A percentile compares a stretch with the other conserved stretches of the same genome.
phyloP scores from a whole-genome alignment of 192 early-diverging fungal species.

The Backusella psychrophila region DNA sequence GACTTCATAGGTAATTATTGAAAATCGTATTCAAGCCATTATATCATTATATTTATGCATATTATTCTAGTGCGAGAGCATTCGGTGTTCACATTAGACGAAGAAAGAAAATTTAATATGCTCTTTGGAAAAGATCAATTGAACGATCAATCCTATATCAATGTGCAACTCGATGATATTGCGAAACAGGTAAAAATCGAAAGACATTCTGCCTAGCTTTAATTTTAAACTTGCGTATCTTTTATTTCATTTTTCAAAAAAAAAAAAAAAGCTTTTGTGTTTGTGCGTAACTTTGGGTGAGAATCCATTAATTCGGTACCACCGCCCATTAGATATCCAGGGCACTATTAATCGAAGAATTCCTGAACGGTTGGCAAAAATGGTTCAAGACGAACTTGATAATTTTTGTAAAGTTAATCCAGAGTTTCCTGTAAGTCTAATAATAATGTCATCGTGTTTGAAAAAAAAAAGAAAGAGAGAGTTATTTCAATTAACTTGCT shows the following conservation, averaged over 20 bases:
- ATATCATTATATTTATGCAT: neutral
- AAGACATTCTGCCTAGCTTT: neutral
- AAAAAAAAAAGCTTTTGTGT: conserved; percentile 66
- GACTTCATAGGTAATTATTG: conserved; percentile 72
- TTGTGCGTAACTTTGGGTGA: conserved; percentile 88
- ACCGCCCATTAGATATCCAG: conserved; percentile 72
- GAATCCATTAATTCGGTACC: conserved; percentile 90
- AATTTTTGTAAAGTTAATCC: conserved; percentile 64
- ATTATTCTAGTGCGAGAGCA: conserved; percentile 28
- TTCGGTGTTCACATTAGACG: conserved; percentile 30
- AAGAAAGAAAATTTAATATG: conserved; percentile 19
- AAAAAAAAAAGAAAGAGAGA: neutral
- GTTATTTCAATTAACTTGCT: neutral
- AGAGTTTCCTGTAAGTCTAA: conserved; percentile 54
- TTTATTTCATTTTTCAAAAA: neutral
- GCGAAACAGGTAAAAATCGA: conserved; percentile 51
- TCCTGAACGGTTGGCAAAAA: conserved; percentile 73
- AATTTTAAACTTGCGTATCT: neutral
- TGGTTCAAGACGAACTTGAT: conserved; percentile 87
- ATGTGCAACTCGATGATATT: conserved; percentile 47
- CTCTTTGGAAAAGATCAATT: conserved; percentile 21
- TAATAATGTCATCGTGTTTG: neutral
- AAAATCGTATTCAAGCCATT: neutral
- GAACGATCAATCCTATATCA: conserved; percentile 26
- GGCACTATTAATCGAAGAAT: conserved; percentile 58